Percentiles rank a stretch among this genome's conserved stretches.
phyloP scores from a whole-genome alignment of 2,329 filamentous ascomycete genomes.

The Cercospora sp. region DNA sequence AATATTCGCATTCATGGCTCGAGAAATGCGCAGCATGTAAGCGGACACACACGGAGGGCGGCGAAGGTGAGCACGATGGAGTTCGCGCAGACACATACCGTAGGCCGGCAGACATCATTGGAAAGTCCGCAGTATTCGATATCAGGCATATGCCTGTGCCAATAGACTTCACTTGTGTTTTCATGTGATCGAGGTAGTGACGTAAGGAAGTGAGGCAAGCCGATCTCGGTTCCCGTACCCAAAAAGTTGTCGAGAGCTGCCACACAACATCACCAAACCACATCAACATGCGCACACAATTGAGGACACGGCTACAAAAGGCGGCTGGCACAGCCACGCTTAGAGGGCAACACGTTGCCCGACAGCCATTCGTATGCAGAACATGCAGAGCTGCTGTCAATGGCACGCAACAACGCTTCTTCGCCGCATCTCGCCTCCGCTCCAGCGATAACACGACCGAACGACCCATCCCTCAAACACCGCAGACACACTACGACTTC shows the following conservation, averaged over 20 bases:
- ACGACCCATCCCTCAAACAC: slow-evolving; percentile 20
- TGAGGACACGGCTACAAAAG: neutral
- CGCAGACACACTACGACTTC: slow-evolving; percentile 74
- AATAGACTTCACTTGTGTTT: neutral
- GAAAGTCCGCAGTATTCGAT: neutral
- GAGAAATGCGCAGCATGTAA: neutral
- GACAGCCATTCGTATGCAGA: slow-evolving; percentile 26
- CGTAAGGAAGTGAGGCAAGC: neutral
- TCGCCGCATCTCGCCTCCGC: neutral
- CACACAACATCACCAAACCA: neutral
- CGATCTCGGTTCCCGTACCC: neutral
- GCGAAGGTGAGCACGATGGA: neutral
- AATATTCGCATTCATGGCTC: neutral
- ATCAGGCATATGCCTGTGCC: neutral
- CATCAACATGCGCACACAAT: neutral
- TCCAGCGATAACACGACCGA: slow-evolving; percentile 6
- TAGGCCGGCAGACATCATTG: neutral
- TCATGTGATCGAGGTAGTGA: neutral
- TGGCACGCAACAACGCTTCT: neutral
- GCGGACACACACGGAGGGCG: neutral
- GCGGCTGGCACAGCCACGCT: neutral
- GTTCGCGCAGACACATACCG: neutral
- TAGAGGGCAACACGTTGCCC: neutral
- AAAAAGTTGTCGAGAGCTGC: neutral
- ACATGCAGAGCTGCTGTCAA: slow-evolving; percentile 20